Base-by-base conservation (phyloP, 805 yeast genomes). In the Spathaspora girioi region DNA sequence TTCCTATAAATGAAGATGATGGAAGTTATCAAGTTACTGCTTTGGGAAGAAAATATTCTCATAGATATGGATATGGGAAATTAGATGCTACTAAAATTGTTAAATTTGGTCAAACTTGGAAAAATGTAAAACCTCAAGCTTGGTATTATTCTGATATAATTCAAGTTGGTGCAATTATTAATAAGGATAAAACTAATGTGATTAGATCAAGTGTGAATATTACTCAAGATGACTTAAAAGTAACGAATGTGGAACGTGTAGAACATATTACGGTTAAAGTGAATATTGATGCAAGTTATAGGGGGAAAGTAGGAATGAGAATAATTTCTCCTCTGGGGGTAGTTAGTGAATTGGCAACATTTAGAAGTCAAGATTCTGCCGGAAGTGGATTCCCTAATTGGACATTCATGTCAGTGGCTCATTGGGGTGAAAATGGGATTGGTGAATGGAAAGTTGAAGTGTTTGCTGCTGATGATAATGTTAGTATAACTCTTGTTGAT, bases 371-470 rank as follows among this genome's bases (percentile, higher is more conserved):
- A 17, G 99, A 94, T 66, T 56, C 51, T 8, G 75, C 83, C 5
- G 55, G 58, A 1, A 72, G 64, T 1, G 96, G 97, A 0, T 87
- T 89, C 56, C 59, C 64, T 5, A 76, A 87, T 58, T 94, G 99
- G 99, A 87, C 89, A 1, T 94, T 94, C 63, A 89, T 92, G 89
- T 81, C 93, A 10, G 98, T 94, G n/a, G 97, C 96, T 1, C 98
- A 94, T 66, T 94, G 98, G 97, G 97, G 97, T 40, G 92, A 86
- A 59, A 46, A 63, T 2, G 93, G 92, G 2, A 68, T 68, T 23
- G 99, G 99, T 10, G 82, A 79, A 5, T 94, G 99, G 99, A 82
- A 68, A 38, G 59, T 94, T 17, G 81, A 77, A 56, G 92, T 92
- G 1, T 67, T 63, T 50, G 64, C 64, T 6, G 58, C 57, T 32